Evolutionary conservation across 2,329 filamentous ascomycete genomes (phyloP).

Genomic region (Bipolaris bicolor): DNA sequence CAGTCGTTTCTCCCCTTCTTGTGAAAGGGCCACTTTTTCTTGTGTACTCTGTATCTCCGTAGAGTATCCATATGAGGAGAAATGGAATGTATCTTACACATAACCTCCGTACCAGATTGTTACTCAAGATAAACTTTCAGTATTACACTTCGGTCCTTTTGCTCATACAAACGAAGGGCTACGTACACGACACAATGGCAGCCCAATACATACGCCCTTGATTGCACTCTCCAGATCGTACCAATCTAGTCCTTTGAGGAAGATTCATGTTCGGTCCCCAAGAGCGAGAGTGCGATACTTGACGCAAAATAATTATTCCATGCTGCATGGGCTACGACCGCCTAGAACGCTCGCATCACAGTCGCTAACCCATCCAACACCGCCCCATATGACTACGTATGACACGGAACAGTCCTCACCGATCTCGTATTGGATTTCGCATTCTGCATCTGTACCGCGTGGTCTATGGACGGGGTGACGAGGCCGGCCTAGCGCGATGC

Average conservation of each 20-base stretch:
- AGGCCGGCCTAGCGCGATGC: slow-evolving; percentile 22
- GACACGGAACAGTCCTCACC: slow-evolving; percentile 33
- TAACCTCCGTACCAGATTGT: not conserved
- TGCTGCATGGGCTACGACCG: slow-evolving; percentile 8
- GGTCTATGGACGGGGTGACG: slow-evolving; percentile 18
- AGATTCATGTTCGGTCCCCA: not conserved
- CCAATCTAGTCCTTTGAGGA: not conserved
- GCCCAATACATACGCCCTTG: not conserved
- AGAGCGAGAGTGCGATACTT: not conserved
- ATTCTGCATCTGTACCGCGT: slow-evolving; percentile 20
- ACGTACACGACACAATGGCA: not conserved
- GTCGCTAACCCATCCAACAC: slow-evolving; percentile 5
- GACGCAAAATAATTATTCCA: slow-evolving; percentile 7
- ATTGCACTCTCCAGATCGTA: not conserved
- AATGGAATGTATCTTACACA: slow-evolving; percentile 1
- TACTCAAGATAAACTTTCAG: not conserved
- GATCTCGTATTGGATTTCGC: slow-evolving; percentile 23
- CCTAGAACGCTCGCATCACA: slow-evolving; percentile 9
- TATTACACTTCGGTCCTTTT: not conserved
- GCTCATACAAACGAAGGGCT: slow-evolving; percentile 2
- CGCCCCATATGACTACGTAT: slow-evolving; percentile 13
- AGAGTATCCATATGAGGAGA: not conserved
- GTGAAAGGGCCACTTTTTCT: not conserved
- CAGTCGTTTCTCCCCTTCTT: not conserved
- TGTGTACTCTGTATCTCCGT: not conserved